phyloP scores from a whole-genome alignment of 2,329 filamentous ascomycete genomes.

The Colletotrichum orbiculare region DNA sequence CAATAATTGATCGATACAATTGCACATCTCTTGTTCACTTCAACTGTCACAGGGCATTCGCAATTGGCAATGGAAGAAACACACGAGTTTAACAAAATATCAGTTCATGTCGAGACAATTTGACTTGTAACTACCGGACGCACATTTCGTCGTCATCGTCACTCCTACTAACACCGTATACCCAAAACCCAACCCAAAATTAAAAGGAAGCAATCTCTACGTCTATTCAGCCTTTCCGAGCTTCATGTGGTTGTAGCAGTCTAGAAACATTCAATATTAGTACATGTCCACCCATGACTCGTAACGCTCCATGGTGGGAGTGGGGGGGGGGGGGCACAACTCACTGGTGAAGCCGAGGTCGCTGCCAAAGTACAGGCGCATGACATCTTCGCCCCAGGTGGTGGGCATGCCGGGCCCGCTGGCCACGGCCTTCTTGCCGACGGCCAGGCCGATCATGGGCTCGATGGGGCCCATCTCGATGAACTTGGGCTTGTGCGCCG shows the following conservation, averaged over 20 bases:
- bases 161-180: conserved; percentile 29
- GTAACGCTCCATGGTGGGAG: not conserved
- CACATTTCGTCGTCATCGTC: conserved; percentile 14
- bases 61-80: too few species aligned
- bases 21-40: not conserved
- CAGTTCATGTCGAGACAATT: not conserved
- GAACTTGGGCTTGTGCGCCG: conserved; percentile 54
- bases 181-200: not conserved
- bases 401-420: conserved; percentile 69
- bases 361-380: conserved; percentile 72
- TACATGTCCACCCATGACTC: not conserved
- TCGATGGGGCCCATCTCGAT: conserved; percentile 64
- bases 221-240: conserved; percentile 44
- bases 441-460: conserved; percentile 76
- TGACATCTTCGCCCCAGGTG: conserved; percentile 69
- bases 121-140: conserved; percentile 13
- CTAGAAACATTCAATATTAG: conserved; percentile 48
- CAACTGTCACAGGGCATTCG: too few species aligned
- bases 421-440: conserved; percentile 76
- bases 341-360: conserved; percentile 74
- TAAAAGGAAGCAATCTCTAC: not conserved
- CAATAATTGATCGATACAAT: not conserved
- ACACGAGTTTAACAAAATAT: too few species aligned
- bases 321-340: conserved; percentile 44
- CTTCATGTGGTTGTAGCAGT: conserved; percentile 66